A percentile compares a stretch with the other conserved stretches of the same genome.
Evolutionary conservation across 768 basidiomycete genomes (phyloP).

Genomic region (Gymnopilus junonius): DNA sequence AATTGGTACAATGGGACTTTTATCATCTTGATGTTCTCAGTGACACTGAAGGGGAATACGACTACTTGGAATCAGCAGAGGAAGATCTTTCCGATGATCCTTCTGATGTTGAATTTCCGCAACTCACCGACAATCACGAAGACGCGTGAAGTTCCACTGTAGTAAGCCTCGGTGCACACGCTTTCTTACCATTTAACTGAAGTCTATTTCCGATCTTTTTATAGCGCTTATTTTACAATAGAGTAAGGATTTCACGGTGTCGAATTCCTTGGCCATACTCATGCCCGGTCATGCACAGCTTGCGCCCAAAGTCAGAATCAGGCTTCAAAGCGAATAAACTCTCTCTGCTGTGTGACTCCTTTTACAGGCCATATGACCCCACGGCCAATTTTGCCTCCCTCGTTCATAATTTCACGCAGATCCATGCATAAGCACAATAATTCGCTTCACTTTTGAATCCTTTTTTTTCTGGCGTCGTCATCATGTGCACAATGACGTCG

Average conservation of each 20-base stretch:
- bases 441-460: not conserved
- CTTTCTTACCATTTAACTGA: too few relatives aligned
- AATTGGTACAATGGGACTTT: slow-evolving; percentile 18
- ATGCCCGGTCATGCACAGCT: too few relatives aligned
- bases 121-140: not conserved
- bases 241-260: too few relatives aligned
- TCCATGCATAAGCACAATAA: not conserved
- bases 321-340: too few relatives aligned
- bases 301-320: too few relatives aligned
- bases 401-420: not conserved
- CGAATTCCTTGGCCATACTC: too few relatives aligned
- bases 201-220: too few relatives aligned
- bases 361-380: too few relatives aligned
- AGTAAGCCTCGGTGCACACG: not conserved
- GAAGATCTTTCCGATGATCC: not conserved
- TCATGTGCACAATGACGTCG: slow-evolving; percentile 1
- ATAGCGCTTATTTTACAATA: too few relatives aligned
- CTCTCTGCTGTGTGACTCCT: too few relatives aligned
- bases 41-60: not conserved
- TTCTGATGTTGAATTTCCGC: not conserved
- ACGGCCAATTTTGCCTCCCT: too few relatives aligned
- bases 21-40: slow-evolving; percentile 3
- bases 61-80: slow-evolving; percentile 3
- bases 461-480: not conserved
- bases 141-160: too few relatives aligned